phyloP scores from a whole-genome alignment of 148 eudicot species.

The Rhododendron vialii region DNA sequence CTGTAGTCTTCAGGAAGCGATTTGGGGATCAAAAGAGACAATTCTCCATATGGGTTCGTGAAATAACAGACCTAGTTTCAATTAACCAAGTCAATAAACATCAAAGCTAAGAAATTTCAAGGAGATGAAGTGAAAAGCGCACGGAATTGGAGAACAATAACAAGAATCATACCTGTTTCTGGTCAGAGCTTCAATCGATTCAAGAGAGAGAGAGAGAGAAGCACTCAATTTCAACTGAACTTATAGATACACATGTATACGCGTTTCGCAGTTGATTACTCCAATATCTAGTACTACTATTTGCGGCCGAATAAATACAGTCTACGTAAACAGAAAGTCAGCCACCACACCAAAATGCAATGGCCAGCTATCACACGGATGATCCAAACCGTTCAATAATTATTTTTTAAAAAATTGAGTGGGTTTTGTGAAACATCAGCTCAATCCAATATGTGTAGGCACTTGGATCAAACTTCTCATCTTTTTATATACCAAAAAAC shows the following conservation, averaged over 20 bases:
- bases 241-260: neutral
- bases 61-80: neutral
- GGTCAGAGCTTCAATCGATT: neutral
- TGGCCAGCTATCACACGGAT: too few relatives aligned
- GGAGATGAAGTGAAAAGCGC: neutral
- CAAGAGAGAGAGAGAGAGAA: neutral
- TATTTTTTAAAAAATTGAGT: too few relatives aligned
- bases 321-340: too few relatives aligned
- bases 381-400: too few relatives aligned
- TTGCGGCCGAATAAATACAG: neutral
- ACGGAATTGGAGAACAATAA: neutral
- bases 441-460: too few relatives aligned
- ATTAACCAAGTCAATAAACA: neutral
- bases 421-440: accelerated
- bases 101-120: neutral
- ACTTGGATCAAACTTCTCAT: too few relatives aligned
- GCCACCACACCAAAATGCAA: too few relatives aligned
- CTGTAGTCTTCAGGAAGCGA: neutral
- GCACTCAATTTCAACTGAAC: neutral
- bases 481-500: too few relatives aligned
- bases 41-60: neutral
- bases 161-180: neutral
- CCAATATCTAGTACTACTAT: neutral
- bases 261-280: neutral
- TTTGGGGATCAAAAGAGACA: neutral